Evolutionary conservation across 495 filamentous ascomycete species (phyloP), one percentile per base, ranked within the genome.

Genomic region (Aspergillus sclerotiicarbonarius): DNA sequence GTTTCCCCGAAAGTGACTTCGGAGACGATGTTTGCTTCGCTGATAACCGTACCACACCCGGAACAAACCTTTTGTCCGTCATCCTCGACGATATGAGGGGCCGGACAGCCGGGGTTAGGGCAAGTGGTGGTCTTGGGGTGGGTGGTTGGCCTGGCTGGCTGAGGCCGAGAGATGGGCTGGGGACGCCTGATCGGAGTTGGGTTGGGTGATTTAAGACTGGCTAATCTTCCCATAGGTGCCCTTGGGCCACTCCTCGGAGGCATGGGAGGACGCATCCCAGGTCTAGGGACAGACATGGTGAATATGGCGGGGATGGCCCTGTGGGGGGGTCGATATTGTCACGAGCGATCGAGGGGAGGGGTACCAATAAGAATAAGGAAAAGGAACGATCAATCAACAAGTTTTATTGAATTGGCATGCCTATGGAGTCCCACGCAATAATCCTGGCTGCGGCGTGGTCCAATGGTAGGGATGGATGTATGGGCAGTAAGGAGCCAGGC

Each of bases 1-100:
- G 81, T 86, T 72, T 97, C 91, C 50, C 91, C 91, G 64, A 97
- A 98, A 6, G 84, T 85, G 51, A 98, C 82, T 66, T 98, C 94
- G 19, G 90, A 82, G 53, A 97, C 91, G 54, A 98, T 96, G 61
- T 95, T 90, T 58, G 84, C 83, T 62, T 92, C 86, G 58, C 87
- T 84, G 60, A 92, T 81, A 55, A 93, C 84, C 25, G 83, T 84
- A 79, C 92, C 92, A 76, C 94, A 98, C 37, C 80, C 86, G 31
- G 82, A 79, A 76, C 94, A 98, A 47, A 90, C 85, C 32, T 71
- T 71, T 55, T 79, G 70, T 12, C 80, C 82, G 53, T 83, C 81
- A 58, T 86, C 81, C 43, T 76, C 75, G 47, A 81, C 69, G 50
- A 79, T 79, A 48, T 80, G 72, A 51, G 75, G 75, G 16, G 71